Conservation (phyloP, 2,329 filamentous ascomycete species). For the Colletotrichum sp. region DNA sequence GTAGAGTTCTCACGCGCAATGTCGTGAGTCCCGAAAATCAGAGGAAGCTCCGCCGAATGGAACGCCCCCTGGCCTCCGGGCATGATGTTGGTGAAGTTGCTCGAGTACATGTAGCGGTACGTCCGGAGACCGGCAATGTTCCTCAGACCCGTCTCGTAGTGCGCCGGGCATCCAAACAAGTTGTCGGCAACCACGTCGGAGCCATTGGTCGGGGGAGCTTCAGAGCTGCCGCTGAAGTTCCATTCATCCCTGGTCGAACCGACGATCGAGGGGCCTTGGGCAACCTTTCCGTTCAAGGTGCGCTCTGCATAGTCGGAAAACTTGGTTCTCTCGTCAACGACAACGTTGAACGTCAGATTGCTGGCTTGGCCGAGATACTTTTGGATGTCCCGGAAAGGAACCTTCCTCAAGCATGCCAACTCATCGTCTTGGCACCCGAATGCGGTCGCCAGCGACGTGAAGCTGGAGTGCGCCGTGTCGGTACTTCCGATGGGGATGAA, state of each 20-base stretch:
- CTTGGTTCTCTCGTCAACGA: background rate
- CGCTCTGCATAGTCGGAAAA: background rate
- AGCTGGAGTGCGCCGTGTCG: background rate
- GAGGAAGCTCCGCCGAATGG: constrained; percentile 32
- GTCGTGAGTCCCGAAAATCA: constrained; percentile 34
- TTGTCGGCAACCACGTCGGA: background rate
- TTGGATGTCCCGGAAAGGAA: background rate
- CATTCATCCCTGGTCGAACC: background rate
- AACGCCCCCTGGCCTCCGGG: constrained; percentile 25
- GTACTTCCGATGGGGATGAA: background rate
- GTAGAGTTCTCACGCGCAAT: background rate
- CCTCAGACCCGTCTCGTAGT: background rate
- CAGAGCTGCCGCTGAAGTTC: background rate
- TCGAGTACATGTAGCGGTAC: background rate
- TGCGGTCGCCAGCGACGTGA: background rate
- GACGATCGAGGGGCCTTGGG: background rate
- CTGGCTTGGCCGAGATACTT: background rate
- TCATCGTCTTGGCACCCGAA: background rate
- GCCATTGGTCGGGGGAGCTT: background rate
- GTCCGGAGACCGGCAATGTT: background rate
- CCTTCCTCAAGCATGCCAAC: background rate
- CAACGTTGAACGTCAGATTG: background rate
- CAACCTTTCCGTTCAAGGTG: background rate
- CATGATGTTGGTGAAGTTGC: constrained; percentile 10
- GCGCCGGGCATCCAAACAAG: background rate